Evolutionary conservation across 2,329 filamentous ascomycete genomes (phyloP).

Genomic region (Fonsecaea pedrosoi): DNA sequence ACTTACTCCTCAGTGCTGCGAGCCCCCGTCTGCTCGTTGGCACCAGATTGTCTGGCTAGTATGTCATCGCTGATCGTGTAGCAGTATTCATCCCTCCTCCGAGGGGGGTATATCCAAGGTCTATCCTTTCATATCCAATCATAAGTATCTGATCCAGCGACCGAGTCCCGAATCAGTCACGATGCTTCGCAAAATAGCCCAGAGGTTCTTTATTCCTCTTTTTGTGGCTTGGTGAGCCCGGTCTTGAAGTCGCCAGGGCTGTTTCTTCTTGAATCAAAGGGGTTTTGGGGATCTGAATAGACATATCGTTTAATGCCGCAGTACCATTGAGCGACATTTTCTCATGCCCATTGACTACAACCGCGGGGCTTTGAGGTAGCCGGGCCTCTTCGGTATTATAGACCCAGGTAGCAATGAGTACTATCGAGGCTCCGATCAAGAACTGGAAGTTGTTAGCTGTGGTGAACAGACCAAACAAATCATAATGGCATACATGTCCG

Average conservation of each 20-base stretch:
- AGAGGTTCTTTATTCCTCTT: constrained; percentile 46
- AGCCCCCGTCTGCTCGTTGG: not conserved
- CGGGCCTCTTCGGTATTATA: constrained; percentile 71
- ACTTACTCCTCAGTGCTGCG: not conserved
- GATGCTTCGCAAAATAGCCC: constrained; percentile 50
- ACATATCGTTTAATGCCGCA: constrained; percentile 54
- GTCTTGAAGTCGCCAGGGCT: constrained; percentile 59
- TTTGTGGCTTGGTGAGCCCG: constrained; percentile 53
- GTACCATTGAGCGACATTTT: constrained; percentile 68
- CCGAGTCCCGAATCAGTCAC: constrained; percentile 38
- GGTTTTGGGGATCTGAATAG: constrained; percentile 54
- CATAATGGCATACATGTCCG: constrained; percentile 65
- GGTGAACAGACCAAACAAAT: not conserved
- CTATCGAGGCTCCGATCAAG: constrained; percentile 76
- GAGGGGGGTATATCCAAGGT: constrained; percentile 22
- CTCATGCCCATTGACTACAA: constrained; percentile 72
- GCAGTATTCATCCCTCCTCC: constrained; percentile 5
- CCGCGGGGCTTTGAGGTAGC: constrained; percentile 61
- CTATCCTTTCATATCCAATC: constrained; percentile 27
- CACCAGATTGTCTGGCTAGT: not conserved
- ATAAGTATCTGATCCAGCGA: constrained; percentile 34
- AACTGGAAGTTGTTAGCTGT: constrained; percentile 65
- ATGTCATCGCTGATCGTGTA: constrained; percentile 7
- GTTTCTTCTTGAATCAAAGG: constrained; percentile 55
- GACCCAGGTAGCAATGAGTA: constrained; percentile 82